Conservation (phyloP, 495 filamentous ascomycete genomes). For the Trichoderma gamsii region DNA sequence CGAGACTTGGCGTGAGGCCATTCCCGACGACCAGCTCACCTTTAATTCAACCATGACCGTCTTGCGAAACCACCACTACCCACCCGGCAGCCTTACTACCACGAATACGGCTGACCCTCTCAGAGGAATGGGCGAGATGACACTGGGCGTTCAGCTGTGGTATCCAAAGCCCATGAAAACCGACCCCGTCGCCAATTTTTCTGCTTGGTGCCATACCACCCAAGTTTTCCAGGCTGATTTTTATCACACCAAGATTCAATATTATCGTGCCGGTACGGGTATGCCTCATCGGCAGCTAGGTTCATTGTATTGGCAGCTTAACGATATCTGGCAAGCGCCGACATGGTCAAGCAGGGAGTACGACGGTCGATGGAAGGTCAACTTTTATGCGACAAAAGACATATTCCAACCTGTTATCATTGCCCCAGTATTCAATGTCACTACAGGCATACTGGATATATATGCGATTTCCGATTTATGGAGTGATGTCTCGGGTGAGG, state of each 20-base stretch:
- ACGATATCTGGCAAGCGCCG: slow-evolving; percentile 65
- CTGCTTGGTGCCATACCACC: slow-evolving; percentile 61
- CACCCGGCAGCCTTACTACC: slow-evolving; percentile 46
- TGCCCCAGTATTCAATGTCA: slow-evolving; percentile 54
- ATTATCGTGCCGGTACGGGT: slow-evolving; percentile 59
- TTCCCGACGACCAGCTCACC: slow-evolving; percentile 44
- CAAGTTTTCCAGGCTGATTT: slow-evolving; percentile 65
- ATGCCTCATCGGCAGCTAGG: slow-evolving; percentile 56
- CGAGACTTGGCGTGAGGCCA: slow-evolving; percentile 53
- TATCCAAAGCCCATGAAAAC: slow-evolving; percentile 56
- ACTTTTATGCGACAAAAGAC: slow-evolving; percentile 51
- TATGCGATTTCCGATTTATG: slow-evolving; percentile 57
- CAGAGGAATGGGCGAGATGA: slow-evolving; percentile 59
- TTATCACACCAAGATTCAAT: slow-evolving; percentile 58
- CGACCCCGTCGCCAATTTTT: slow-evolving; percentile 57
- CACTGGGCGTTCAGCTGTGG: slow-evolving; percentile 51
- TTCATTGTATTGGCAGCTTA: slow-evolving; percentile 62
- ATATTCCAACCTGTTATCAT: slow-evolving; percentile 57
- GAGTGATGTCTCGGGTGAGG: slow-evolving; percentile 28
- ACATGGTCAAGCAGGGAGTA: slow-evolving; percentile 63
- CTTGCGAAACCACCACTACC: slow-evolving; percentile 62
- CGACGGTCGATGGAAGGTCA: slow-evolving; percentile 56
- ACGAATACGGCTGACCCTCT: slow-evolving; percentile 34
- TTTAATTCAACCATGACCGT: slow-evolving; percentile 57
- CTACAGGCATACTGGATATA: slow-evolving; percentile 48